phyloP scores from a whole-genome alignment of 306 rosid species.

The Prunus fruticosa region DNA sequence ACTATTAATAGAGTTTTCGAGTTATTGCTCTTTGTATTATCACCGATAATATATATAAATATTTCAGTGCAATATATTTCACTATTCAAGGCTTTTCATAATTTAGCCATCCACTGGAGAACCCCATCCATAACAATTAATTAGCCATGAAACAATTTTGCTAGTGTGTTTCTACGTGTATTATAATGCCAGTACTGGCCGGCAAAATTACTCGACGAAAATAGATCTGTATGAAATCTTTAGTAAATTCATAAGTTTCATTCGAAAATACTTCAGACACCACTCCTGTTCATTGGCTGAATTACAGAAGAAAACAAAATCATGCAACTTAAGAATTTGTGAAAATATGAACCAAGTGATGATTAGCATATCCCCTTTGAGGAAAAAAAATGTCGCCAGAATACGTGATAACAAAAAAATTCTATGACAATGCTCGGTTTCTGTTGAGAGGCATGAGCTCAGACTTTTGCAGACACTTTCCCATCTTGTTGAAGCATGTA shows the following conservation, averaged over 20 bases:
- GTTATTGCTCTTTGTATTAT: background rate
- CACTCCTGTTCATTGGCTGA: background rate
- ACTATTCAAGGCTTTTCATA: no score
- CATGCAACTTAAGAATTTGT: background rate
- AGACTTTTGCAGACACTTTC: slow-evolving; percentile 40
- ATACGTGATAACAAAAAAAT: background rate
- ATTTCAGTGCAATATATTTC: no score
- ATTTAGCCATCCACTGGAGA: no score
- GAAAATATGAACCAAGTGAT: background rate
- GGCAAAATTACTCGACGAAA: background rate
- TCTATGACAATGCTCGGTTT: background rate
- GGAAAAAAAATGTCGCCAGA: background rate
- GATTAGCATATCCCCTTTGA: background rate
- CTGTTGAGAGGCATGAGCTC: slow-evolving; percentile 10
- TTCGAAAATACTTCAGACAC: background rate
- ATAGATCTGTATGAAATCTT: background rate
- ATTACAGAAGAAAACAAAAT: background rate
- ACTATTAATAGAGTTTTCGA: background rate
- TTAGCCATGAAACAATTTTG: no score
- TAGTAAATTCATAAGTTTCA: background rate
- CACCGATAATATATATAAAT: no score
- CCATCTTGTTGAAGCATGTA: slow-evolving; percentile 51
- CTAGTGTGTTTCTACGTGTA: no score
- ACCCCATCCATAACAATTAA: no score
- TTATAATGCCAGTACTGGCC: no score